phyloP scores from a whole-genome alignment of 495 filamentous ascomycete genomes.

The Tuber aestivum region DNA sequence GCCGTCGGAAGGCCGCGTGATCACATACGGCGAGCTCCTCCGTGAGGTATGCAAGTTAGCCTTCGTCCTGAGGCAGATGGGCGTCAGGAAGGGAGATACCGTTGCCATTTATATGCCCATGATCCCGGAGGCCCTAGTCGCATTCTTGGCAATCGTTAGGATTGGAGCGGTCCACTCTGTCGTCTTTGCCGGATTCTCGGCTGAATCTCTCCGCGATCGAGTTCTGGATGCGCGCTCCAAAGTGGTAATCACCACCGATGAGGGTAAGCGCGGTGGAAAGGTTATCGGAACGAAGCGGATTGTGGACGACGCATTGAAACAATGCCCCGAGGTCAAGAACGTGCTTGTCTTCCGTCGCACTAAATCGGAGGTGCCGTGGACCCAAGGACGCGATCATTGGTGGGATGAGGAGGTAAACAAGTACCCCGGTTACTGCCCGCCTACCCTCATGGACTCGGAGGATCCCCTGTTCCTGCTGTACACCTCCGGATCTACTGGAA shows the following conservation, averaged over 20 bases:
- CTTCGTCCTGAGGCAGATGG: conserved; percentile 83
- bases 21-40: conserved; percentile 91
- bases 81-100: conserved; percentile 94
- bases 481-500: conserved; percentile 94
- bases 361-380: conserved; percentile 87
- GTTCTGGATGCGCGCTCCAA: conserved; percentile 83
- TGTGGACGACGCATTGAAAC: conserved; percentile 94
- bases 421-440: conserved; percentile 82
- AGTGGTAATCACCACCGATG: conserved; percentile 93
- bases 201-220: conserved; percentile 92
- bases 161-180: conserved; percentile 98
- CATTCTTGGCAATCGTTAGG: conserved; percentile 83
- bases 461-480: conserved; percentile 97
- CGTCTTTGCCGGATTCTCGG: conserved; percentile 96
- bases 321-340: conserved; percentile 83
- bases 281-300: conserved; percentile 98
- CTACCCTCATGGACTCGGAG: conserved; percentile 81
- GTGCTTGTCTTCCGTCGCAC: conserved; percentile 93
- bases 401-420: conserved; percentile 98
- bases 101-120: conserved; percentile 97
- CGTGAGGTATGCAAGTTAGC: conserved; percentile 83
- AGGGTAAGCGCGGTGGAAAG: conserved; percentile 97
- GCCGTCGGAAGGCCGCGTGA: conserved; percentile 72
- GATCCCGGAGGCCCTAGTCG: conserved; percentile 91
- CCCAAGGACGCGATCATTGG: conserved; percentile 82